Evolutionary conservation across 2,329 filamentous ascomycete genomes (phyloP), one percentile per base, ranked within the genome.

Genomic region (Decorospora gaudefroyi): DNA sequence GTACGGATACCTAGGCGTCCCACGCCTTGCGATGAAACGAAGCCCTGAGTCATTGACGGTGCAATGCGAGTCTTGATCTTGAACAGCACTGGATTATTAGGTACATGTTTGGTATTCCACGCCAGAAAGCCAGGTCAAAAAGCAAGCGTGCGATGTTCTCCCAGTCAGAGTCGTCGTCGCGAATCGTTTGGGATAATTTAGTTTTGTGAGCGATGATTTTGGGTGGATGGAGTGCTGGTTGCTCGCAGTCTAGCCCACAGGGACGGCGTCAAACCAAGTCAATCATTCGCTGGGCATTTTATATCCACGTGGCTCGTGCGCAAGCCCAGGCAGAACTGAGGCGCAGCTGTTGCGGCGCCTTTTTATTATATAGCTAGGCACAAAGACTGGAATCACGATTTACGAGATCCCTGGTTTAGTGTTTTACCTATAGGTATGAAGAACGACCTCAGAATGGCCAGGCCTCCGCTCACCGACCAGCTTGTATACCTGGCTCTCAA

Each of bases 21-120:
- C 68, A 1, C 70, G 67, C 1, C 57, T 78, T 0, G 47, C 46
- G 1, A 61, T 78, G 47, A 79, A 75, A 29, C 64, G 57, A 11
- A 72, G 74, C 1, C 72, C 73, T 0, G 72, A 74, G 1, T 53
- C 64, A 1, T 50, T 78, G 2, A 71, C 66, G 0, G 50, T 61
- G 12, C 27, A 30, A 15, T 30, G 27, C 6, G 8, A 31, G n/a
- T 6, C 17, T 4, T 3, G 10, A 13, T 9, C 2, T 2, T 8
- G n/a, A 9, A 12, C 15, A n/a, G 21, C 4, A 18, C 30, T 21
- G 17, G 11, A n/a, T 2, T 32, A 12, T 21, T 17, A n/a, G 2
- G 1, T 25, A 9, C 10, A 7, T 26, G 18, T 33, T 33, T 19
- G 12, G 18, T 12, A 21, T 33, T 23, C 1, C 11, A 15, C n/a